A percentile compares a stretch with the other conserved stretches of the same genome.
Conservation (phyloP, 2,329 filamentous ascomycete species). For the Leptoxyphium fumago region DNA sequence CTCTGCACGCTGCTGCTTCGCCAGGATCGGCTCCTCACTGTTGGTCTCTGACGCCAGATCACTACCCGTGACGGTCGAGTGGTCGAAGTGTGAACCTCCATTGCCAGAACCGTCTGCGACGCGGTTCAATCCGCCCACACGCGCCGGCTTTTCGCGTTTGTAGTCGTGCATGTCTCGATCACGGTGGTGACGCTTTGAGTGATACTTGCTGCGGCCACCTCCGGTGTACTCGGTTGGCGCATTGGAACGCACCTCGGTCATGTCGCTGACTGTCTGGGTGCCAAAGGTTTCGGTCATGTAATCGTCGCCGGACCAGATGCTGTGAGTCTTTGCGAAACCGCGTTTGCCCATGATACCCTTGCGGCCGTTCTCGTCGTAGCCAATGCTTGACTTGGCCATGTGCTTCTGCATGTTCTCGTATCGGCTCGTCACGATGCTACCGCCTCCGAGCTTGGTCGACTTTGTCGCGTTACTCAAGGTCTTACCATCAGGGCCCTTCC, state of each 20-base stretch:
- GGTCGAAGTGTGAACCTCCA: conserved; percentile 47
- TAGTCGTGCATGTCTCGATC: conserved; percentile 61
- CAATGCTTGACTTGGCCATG: conserved; percentile 24
- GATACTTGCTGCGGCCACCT: conserved; percentile 3
- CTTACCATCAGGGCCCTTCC: conserved; percentile 78
- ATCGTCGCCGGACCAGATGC: conserved; percentile 28
- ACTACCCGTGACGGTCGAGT: conserved; percentile 50
- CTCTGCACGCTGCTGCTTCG: conserved; percentile 15
- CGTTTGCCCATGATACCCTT: conserved; percentile 22
- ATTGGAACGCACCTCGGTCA: conserved; percentile 1
- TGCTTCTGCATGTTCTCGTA: conserved; percentile 30
- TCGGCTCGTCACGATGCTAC: conserved; percentile 56
- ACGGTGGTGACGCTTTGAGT: conserved; percentile 37
- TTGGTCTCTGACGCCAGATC: conserved; percentile 37
- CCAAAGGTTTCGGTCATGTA: conserved; percentile 22
- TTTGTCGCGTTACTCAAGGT: conserved; percentile 70
- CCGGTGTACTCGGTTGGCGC: neutral
- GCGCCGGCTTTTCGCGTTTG: conserved; percentile 70
- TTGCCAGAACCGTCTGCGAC: conserved; percentile 52
- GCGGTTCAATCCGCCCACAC: conserved; percentile 80
- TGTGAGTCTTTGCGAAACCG: conserved; percentile 28
- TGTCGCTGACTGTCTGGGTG: conserved; percentile 15
- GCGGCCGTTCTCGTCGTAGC: conserved; percentile 30
- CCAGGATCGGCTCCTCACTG: conserved; percentile 24
- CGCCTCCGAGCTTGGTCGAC: conserved; percentile 73